Base-by-base conservation (phyloP, 441 rosid genomes). In the Biscutella auriculata region DNA sequence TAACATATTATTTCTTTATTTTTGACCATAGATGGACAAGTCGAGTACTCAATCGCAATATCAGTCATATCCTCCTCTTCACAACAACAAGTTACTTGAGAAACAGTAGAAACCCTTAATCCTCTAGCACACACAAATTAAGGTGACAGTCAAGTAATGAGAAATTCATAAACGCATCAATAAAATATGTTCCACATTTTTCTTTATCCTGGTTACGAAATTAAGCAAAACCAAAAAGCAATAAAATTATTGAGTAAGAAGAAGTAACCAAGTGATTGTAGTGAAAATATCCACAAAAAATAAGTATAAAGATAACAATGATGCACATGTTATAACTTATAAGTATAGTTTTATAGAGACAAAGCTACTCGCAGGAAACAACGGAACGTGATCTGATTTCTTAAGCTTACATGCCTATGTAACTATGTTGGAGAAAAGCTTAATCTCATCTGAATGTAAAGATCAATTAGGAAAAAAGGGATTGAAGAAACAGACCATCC, bases 21-120 rank as follows among this genome's bases (percentile, higher is more conserved):
- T 19, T 4, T 19, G 4, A 19, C 23, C 23, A 19, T 19, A n/a
- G 97, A 86, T 43, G 90, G 95, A 68, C 97, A 89, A 26, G 81
- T 73, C 8, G 95, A 89, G 76, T 82, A 70, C 53, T 86, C 88
- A 25, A 66, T 79, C 0, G 95, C 95, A 60, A 89, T 93, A 54
- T 89, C 93, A 68, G 87, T 78, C 78, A 89, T 72, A 71, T 86
- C 97, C 78, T 82, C 95, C 44, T 95, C 97, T 89, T 57, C 76
- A 73, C 29, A 36, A 47, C 32, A 66, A 58, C 54, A 5, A 65
- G 11, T 7, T 46, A 45, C 2, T 8, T 40, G 60, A 47, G 62
- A 39, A 55, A 45, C 44, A 57, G 21, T 34, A 33, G 21, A 48
- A 25, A 40, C 5, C 13, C 47, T 26, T 42, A 65, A 14, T 15